phyloP scores from a whole-genome alignment of 2,329 filamentous ascomycete species.

The Venturia asperata region DNA sequence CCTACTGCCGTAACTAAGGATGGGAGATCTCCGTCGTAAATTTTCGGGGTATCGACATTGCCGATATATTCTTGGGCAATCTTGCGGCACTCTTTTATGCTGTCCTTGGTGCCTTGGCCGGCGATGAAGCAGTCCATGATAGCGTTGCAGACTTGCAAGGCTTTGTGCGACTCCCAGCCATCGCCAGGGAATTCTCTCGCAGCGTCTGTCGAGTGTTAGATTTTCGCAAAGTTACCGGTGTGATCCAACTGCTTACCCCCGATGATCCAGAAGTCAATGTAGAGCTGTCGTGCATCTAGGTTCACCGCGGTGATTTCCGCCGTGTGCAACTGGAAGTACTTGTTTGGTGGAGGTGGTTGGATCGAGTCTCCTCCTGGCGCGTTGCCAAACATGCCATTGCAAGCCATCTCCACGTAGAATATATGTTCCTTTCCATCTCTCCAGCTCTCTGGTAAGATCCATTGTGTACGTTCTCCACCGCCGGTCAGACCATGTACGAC shows the following conservation, averaged over 20 bases:
- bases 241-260: conserved; percentile 35
- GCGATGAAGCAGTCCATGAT: conserved; percentile 89
- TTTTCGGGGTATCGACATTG: conserved; percentile 70
- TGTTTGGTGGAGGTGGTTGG: conserved; percentile 80
- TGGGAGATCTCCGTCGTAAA: conserved; percentile 69
- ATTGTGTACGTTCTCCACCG: conserved; percentile 79
- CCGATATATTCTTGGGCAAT: conserved; percentile 81
- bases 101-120: conserved; percentile 62
- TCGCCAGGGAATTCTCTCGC: conserved; percentile 84
- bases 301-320: conserved; percentile 89
- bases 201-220: conserved; percentile 52
- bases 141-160: conserved; percentile 71
- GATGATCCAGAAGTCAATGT: conserved; percentile 94
- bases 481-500: conserved; percentile 89
- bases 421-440: conserved; percentile 79
- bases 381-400: conserved; percentile 98
- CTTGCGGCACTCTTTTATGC: conserved; percentile 70
- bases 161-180: conserved; percentile 82
- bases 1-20: conserved; percentile 83
- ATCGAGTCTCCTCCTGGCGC: conserved; percentile 77
- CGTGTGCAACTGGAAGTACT: conserved; percentile 65
- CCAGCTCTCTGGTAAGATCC: conserved; percentile 77
- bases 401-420: conserved; percentile 97
- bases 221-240: not conserved
- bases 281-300: conserved; percentile 71